phyloP scores from a whole-genome alignment of 192 early-diverging fungal species.

The Funneliformis mosseae region DNA sequence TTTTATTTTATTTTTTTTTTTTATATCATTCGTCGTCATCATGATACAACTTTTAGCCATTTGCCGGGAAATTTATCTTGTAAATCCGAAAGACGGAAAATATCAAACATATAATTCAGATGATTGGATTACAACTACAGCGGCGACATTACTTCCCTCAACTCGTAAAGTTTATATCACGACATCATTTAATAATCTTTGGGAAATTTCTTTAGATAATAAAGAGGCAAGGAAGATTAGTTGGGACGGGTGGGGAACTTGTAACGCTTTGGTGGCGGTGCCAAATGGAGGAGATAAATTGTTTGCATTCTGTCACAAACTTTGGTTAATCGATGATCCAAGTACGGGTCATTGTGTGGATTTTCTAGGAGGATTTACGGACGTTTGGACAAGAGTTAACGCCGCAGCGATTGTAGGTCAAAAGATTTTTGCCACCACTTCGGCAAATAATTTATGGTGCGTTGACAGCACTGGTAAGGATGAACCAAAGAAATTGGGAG shows the following conservation, averaged over 20 bases:
- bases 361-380: conserved; percentile 27
- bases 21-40: not conserved
- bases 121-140: conserved; percentile 20
- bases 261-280: conserved; percentile 30
- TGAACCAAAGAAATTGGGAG: conserved; percentile 24
- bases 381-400: conserved; percentile 34
- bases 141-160: conserved; percentile 18
- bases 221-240: conserved; percentile 6
- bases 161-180: conserved; percentile 26
- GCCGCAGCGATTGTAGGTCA: conserved; percentile 1
- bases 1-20: too few relatives aligned
- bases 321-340: conserved; percentile 34
- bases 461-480: conserved; percentile 19
- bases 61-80: not conserved
- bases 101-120: conserved; percentile 8
- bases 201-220: conserved; percentile 24
- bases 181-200: conserved; percentile 34
- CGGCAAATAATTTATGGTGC: conserved; percentile 35
- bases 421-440: conserved; percentile 30
- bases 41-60: conserved; percentile 19
- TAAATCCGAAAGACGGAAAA: conserved; percentile 13
- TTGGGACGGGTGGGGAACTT: conserved; percentile 34
- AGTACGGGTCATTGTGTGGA: conserved; percentile 29
- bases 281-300: conserved; percentile 12
- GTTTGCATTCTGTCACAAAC: conserved; percentile 37